A percentile compares a stretch with the other conserved stretches of the same genome.
Conservation (phyloP, 192 early-diverging fungal genomes). For the Haplosporangium gracile region DNA sequence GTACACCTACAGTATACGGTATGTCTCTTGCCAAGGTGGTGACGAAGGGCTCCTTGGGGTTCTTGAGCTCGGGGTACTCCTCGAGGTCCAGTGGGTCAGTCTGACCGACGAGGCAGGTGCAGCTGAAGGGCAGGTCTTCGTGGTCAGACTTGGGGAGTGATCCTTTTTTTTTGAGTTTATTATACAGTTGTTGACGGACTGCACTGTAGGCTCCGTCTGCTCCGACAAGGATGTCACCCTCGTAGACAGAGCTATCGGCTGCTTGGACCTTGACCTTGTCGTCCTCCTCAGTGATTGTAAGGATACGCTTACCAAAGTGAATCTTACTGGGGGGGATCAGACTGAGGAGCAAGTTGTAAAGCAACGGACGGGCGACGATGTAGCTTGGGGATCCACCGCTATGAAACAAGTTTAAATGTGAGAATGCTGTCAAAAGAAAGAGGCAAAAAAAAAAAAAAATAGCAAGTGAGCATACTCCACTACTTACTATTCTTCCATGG, state of each 20-base stretch:
- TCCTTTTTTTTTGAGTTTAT: neutral
- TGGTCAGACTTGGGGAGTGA: neutral
- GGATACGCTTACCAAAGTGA: conserved; percentile 29
- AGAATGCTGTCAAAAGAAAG: too few species aligned
- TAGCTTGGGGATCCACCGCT: too few species aligned
- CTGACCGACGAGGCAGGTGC: conserved; percentile 21
- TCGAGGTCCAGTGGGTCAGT: conserved; percentile 2
- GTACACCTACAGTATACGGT: conserved; percentile 9
- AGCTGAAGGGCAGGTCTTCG: neutral
- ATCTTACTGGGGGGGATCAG: conserved; percentile 4
- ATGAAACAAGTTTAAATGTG: too few species aligned
- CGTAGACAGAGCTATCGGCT: conserved; percentile 9
- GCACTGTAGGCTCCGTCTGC: conserved; percentile 43
- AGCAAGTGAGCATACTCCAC: too few species aligned
- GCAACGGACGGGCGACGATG: conserved; percentile 7
- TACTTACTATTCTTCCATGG: too few species aligned
- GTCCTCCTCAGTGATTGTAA: conserved; percentile 7
- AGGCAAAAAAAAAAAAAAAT: too few species aligned
- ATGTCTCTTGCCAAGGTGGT: neutral
- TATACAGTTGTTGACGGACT: conserved; percentile 23
- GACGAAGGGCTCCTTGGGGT: neutral
- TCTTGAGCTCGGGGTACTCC: conserved; percentile 3
- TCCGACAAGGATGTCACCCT: conserved; percentile 49
- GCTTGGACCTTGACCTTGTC: conserved; percentile 23
- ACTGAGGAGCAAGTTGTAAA: conserved; percentile 5